Conservation (phyloP, 129 eudicot species). For the Saussurea involucrata region DNA sequence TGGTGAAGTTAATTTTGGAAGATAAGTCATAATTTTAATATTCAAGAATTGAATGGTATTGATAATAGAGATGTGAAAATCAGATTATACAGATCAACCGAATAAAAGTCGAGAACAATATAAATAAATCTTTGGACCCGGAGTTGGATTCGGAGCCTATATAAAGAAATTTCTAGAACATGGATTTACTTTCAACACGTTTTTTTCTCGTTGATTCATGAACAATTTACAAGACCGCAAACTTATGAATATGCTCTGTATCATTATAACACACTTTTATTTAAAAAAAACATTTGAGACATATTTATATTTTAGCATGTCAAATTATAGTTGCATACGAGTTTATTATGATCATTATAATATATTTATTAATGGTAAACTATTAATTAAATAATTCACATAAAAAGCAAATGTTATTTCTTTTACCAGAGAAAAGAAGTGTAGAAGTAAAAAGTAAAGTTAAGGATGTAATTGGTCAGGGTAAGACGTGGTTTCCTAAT, state of each 20-base stretch:
- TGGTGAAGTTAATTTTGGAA: not conserved
- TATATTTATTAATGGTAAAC: too few relatives aligned
- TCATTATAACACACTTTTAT: too few relatives aligned
- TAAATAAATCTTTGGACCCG: not conserved
- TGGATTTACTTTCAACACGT: not conserved
- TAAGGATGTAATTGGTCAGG: constrained; percentile 10
- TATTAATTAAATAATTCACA: too few relatives aligned
- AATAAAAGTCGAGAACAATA: not conserved
- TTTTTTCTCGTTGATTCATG: not conserved
- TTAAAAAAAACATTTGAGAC: too few relatives aligned
- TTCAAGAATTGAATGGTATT: too few relatives aligned
- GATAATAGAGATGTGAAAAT: too few relatives aligned
- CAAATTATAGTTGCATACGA: not conserved
- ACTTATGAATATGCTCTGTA: not conserved
- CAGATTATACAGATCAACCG: too few relatives aligned
- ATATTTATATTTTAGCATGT: not conserved
- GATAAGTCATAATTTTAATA: too few relatives aligned
- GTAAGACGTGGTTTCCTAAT: constrained; percentile 32
- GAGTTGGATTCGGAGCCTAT: not conserved
- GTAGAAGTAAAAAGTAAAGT: constrained; percentile 22
- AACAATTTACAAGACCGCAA: too few relatives aligned
- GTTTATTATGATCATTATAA: too few relatives aligned
- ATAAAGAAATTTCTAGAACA: not conserved
- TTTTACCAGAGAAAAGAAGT: not conserved
- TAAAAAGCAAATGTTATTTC: not conserved